phyloP scores from a whole-genome alignment of 2,329 filamentous ascomycete species.

The Pseudocercospora ulei region DNA sequence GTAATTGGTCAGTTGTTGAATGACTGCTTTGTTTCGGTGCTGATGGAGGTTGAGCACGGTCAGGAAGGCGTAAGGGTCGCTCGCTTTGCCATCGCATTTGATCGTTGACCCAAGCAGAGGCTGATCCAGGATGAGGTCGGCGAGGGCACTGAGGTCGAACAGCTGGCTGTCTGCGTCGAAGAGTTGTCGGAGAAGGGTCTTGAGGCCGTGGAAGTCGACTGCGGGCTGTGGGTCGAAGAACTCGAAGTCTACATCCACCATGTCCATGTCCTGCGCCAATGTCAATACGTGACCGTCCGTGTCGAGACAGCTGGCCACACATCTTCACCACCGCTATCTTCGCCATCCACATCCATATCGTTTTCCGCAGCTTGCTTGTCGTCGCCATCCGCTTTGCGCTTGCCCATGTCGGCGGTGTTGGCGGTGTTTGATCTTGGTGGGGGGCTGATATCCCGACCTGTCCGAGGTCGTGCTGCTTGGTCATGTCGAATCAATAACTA shows the following conservation, averaged over 20 bases:
- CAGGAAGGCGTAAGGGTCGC: slow-evolving; percentile 84
- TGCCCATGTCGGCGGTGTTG: slow-evolving; percentile 39
- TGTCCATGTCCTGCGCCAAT: slow-evolving; percentile 84
- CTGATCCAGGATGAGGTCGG: slow-evolving; percentile 79
- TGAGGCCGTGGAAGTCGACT: slow-evolving; percentile 90
- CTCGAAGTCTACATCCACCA: slow-evolving; percentile 93
- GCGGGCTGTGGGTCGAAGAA: slow-evolving; percentile 92
- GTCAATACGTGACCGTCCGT: slow-evolving; percentile 9
- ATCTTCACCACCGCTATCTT: slow-evolving; percentile 32
- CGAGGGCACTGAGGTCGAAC: slow-evolving; percentile 76
- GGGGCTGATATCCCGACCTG: too few species aligned
- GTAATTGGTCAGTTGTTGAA: slow-evolving; percentile 64
- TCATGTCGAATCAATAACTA: too few species aligned
- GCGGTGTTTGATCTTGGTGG: not conserved
- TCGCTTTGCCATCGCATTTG: slow-evolving; percentile 91
- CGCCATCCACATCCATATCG: slow-evolving; percentile 35
- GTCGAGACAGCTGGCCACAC: slow-evolving; percentile 20
- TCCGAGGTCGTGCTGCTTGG: too few species aligned
- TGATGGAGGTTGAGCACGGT: slow-evolving; percentile 75
- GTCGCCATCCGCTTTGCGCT: slow-evolving; percentile 44
- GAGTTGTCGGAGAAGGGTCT: slow-evolving; percentile 79
- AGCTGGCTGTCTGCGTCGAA: slow-evolving; percentile 78
- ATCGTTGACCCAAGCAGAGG: slow-evolving; percentile 84
- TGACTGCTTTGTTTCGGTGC: slow-evolving; percentile 61
- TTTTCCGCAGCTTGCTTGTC: slow-evolving; percentile 40